Conservation (phyloP, 2,329 filamentous ascomycete genomes). For the Bipolaris oryzae region DNA sequence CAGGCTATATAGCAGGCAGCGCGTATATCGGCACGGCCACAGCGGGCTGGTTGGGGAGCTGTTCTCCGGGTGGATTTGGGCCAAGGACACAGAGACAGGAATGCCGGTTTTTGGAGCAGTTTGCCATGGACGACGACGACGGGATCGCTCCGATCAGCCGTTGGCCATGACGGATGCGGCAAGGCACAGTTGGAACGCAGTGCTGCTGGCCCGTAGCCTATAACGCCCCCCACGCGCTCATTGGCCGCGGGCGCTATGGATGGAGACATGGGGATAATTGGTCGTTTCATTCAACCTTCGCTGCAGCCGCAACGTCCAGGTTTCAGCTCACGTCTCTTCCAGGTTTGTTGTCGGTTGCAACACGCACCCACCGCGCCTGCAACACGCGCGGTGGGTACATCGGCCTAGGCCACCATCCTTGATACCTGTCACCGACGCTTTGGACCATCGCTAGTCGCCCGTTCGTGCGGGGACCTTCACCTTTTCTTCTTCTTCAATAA, state of each 20-base stretch:
- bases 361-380: slow-evolving; percentile 18
- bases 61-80: background rate
- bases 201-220: slow-evolving; percentile 17
- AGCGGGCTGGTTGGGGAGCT: background rate
- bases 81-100: slow-evolving; percentile 7
- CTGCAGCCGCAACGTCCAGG: slow-evolving; percentile 27
- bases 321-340: slow-evolving; percentile 44
- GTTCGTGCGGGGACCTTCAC: slow-evolving; percentile 18
- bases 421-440: slow-evolving; percentile 21
- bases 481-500: slow-evolving; percentile 23
- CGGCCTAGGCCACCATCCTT: slow-evolving; percentile 2
- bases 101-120: slow-evolving; percentile 11
- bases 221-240: slow-evolving; percentile 21
- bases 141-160: slow-evolving; percentile 31
- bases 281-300: slow-evolving; percentile 24
- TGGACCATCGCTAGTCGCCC: slow-evolving; percentile 22
- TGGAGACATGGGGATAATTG: slow-evolving; percentile 40
- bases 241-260: slow-evolving; percentile 28
- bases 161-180: slow-evolving; percentile 27
- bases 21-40: slow-evolving; percentile 12
- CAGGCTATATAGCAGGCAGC: slow-evolving; percentile 1
- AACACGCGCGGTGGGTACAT: too few relatives aligned
- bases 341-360: slow-evolving; percentile 42
- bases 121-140: slow-evolving; percentile 16
- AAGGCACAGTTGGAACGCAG: slow-evolving; percentile 37